These are phyloP conservation scores for Glaciozyma antarctica DNA, from an alignment of 768 basidiomycete genomes.

Conservation along the genomic window DNA sequence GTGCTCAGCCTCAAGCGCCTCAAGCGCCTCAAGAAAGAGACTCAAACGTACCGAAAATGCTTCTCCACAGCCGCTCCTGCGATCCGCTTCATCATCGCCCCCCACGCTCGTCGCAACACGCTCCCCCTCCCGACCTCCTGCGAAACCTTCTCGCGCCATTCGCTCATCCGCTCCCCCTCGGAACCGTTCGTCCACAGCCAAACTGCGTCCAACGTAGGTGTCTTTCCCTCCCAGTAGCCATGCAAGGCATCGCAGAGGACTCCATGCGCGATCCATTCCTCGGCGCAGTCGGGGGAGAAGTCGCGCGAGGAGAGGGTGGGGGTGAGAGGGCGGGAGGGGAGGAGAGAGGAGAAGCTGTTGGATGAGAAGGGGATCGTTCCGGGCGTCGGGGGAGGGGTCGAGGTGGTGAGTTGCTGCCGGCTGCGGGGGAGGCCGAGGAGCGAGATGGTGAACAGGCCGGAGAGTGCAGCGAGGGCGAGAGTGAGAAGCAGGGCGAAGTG, in stretches of 20 bases:
- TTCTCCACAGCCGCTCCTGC: background rate
- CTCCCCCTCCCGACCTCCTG: background rate
- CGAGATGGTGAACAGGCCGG: too few relatives aligned
- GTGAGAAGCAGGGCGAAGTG: too few relatives aligned
- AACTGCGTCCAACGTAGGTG: slow-evolving; percentile 24
- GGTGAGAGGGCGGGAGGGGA: background rate
- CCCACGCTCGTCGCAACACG: background rate
- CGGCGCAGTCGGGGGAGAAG: slow-evolving; percentile 5
- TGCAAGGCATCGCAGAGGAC: slow-evolving; percentile 18
- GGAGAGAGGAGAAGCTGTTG: background rate
- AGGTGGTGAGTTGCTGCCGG: too few relatives aligned
- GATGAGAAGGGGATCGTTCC: slow-evolving; percentile 18
- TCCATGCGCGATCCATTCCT: slow-evolving; percentile 10
- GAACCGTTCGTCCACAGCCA: slow-evolving; percentile 34
- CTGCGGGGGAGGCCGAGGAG: too few relatives aligned
- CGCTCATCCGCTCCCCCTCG: slow-evolving; percentile 14
- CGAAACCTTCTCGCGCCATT: slow-evolving; percentile 7
- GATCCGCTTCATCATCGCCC: background rate
- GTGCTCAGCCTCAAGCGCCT: too few relatives aligned
- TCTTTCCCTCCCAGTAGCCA: background rate
- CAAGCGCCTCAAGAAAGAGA: too few relatives aligned
- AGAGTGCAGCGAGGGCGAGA: too few relatives aligned
- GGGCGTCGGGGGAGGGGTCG: background rate
- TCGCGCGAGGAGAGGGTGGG: background rate
- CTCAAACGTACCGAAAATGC: slow-evolving; percentile 21